A percentile compares a stretch with the other conserved stretches of the same genome.
These are phyloP conservation scores for Amyloporia xantha DNA, from an alignment of 768 basidiomycete genomes.

Conservation along the genomic window DNA sequence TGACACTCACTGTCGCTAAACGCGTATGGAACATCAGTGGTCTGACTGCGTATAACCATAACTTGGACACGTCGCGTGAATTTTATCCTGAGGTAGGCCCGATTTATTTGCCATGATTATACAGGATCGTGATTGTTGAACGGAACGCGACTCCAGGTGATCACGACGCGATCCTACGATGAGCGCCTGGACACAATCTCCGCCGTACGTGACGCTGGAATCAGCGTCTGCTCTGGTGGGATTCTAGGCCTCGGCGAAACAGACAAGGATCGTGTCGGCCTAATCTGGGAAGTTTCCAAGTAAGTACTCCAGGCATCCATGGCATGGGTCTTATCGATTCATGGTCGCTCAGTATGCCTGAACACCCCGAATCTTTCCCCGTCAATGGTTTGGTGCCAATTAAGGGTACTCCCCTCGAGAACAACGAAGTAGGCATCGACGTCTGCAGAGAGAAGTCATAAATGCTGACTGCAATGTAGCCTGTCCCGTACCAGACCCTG, in stretches of 20 bases:
- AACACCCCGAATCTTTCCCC: slow-evolving; percentile 98
- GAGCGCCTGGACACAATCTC: slow-evolving; percentile 86
- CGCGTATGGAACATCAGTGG: no score
- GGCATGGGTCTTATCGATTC: slow-evolving; percentile 1
- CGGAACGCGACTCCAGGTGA: slow-evolving; percentile 51
- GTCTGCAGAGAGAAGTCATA: background rate
- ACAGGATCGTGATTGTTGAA: background rate
- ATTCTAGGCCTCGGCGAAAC: slow-evolving; percentile 93
- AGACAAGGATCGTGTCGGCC: slow-evolving; percentile 82
- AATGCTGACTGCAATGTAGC: slow-evolving; percentile 35
- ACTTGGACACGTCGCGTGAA: slow-evolving; percentile 95
- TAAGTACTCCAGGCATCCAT: slow-evolving; percentile 33
- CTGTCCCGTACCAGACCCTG: slow-evolving; percentile 74
- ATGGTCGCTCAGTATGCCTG: slow-evolving; percentile 59
- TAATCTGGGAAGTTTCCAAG: slow-evolving; percentile 93
- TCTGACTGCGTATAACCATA: slow-evolving; percentile 97
- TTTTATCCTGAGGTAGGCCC: slow-evolving; percentile 81
- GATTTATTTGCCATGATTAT: slow-evolving; percentile 1
- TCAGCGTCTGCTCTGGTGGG: slow-evolving; percentile 95
- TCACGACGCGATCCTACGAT: slow-evolving; percentile 91
- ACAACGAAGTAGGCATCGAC: slow-evolving; percentile 61
- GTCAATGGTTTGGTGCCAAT: slow-evolving; percentile 98
- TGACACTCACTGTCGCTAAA: background rate
- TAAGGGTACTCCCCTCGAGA: slow-evolving; percentile 86
- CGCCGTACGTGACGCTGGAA: slow-evolving; percentile 90